Evolutionary conservation across 192 early-diverging fungal genomes (phyloP), one percentile per base, ranked within the genome.

Genomic region (Entomortierella beljakovae): DNA sequence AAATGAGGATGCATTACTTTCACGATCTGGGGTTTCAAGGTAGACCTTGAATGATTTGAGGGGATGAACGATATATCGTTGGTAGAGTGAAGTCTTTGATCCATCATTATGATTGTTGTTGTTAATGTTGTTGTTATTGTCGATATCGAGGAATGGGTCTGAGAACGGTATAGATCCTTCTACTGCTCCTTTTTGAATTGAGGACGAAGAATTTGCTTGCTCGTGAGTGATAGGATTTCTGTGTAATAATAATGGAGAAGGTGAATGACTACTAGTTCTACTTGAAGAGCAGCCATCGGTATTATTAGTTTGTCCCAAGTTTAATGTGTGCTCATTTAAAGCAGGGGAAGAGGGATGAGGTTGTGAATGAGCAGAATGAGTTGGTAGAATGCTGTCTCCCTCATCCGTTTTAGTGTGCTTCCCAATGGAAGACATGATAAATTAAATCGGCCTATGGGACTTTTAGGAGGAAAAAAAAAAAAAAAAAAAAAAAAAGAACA

Each of bases 21-120:
- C 61, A 15, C 66, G 65, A 43, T 69, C 66, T 34, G 69, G 29
- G 1, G 60, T 57, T 0, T 58, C 20, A 25, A 75, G 59, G 15
- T 75, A 75, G 25, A 43, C 32, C 18, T 49, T 16, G 23, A 75
- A 62, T 20, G 64, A 61, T 37, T 62, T 64, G 18, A 28, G 43
- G 29, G 64, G 72, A 22, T 26, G 18, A 2, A 53, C 7, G 64
- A 74, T 48, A 42, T 74, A 55, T n/a, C 40, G 18, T 22, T 68
- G 59, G 26, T 61, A 40, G 31, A 68, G 49, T 23, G 53, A 34
- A 32, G 49, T 3, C 5, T 62, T 62, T 18, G 69, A 61, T 25
- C 64, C 53, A 6, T 67, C 23, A 57, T 6, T 3, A 6, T 1
- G 15, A 37, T 32, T 57, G 56, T 8, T n/a, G 9, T 13, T n/a